A percentile compares a stretch with the other conserved stretches of the same genome.
Conservation (phyloP, 805 yeast genomes). For the Nakazawaea ishiwadae region DNA sequence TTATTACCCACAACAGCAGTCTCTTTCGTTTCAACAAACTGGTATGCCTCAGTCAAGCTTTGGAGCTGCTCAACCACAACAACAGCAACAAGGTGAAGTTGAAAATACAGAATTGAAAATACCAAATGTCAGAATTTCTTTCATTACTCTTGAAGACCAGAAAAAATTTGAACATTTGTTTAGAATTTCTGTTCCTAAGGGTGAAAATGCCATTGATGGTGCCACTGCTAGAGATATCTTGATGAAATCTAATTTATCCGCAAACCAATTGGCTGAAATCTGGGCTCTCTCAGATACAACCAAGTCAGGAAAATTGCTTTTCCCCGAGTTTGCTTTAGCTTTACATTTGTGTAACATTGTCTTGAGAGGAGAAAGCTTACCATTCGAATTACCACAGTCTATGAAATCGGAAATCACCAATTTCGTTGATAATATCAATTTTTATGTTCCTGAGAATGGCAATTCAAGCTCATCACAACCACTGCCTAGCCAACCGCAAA, state of each 20-base stretch:
- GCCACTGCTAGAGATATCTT: slow-evolving; percentile 75
- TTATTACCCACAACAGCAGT: slow-evolving; percentile 19
- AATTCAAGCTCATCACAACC: neutral
- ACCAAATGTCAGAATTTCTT: slow-evolving; percentile 75
- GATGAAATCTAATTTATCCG: slow-evolving; percentile 72
- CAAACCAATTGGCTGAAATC: slow-evolving; percentile 72
- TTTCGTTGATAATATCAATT: slow-evolving; percentile 84
- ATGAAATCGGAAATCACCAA: slow-evolving; percentile 82
- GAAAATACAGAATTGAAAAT: slow-evolving; percentile 59
- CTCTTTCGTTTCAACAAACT: slow-evolving; percentile 17
- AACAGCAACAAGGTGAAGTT: slow-evolving; percentile 30
- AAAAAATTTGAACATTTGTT: slow-evolving; percentile 81
- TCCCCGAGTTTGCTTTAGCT: slow-evolving; percentile 93
- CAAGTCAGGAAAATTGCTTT: slow-evolving; percentile 76
- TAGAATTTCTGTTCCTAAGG: slow-evolving; percentile 66
- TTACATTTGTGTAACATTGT: slow-evolving; percentile 80
- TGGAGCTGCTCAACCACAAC: slow-evolving; percentile 16
- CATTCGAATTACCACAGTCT: slow-evolving; percentile 63
- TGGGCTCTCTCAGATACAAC: slow-evolving; percentile 92
- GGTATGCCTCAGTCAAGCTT: slow-evolving; percentile 14
- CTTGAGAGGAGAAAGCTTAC: slow-evolving; percentile 74
- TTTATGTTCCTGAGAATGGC: slow-evolving; percentile 66
- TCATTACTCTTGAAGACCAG: slow-evolving; percentile 83
- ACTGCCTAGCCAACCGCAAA: slow-evolving; percentile 13
- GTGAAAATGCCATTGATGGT: slow-evolving; percentile 66